Evolutionary conservation across 106 monocot species (phyloP), one percentile per base, ranked within the genome.

Genomic region (Allium fistulosum): DNA sequence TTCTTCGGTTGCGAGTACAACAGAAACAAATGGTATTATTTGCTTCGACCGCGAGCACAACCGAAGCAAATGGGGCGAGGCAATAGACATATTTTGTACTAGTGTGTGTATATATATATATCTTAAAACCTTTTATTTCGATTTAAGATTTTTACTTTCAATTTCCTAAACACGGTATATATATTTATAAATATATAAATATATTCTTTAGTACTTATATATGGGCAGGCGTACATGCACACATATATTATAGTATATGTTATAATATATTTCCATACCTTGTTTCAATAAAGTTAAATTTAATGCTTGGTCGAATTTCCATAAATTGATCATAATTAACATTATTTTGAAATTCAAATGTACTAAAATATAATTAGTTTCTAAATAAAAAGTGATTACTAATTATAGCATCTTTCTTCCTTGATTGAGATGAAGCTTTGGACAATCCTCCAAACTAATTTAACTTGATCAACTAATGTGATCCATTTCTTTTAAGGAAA

Each of bases 231-330:
- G 7, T 5, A 55, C 10, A 55, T 53, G 55, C 51, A 55, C 9
- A 27, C 51, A 28, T 51, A 50, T 66, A 67, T 56, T 67, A 58
- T 58, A 59, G 67, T 67, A 51, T 58, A 59, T 67, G 26, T 48
- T 27, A 67, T 45, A 6, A 13, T 14, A 6, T 14, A 17, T n/a
- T 80, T 68, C 83, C 87, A 83, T 83, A 83, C 9, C 83, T 61
- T 47, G 87, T 83, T 77, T 83, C 83, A 50, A 83, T 83, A 57
- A 83, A 83, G 75, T 87, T 83, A 83, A 83, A 87, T 51, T 87
- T 80, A 59, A 87, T 80, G 26, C 77, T 69, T 7, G 87, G 87
- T 14, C 87, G 77, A 66, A 87, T 87, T 80, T 87, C 87, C 13
- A 87, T 60, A 12, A 87, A 81, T 82, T 86, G 11, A 65, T 75